Base-by-base conservation (phyloP, 2,329 filamentous ascomycete species). In the Didymella segeticola region DNA sequence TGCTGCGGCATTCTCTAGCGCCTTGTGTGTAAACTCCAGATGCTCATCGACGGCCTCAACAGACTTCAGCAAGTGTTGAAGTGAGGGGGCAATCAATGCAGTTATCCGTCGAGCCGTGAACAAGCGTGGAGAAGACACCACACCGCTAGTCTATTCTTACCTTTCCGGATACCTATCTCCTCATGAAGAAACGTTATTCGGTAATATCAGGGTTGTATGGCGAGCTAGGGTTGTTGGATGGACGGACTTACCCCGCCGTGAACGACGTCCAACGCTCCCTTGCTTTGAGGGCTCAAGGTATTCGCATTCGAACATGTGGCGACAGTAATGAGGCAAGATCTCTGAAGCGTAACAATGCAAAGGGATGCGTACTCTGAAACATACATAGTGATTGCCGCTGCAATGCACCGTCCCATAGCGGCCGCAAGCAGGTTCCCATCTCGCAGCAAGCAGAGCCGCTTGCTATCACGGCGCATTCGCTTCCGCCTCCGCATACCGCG, bases 61-160 rank as follows among this genome's bases (percentile, higher is more conserved):
- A 63, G 57, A 56, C 33, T 57, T 51, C 53, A 39, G 52, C 56
- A 54, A n/a, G n/a, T n/a, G 37, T 61, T 25, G 23, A 63, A 58
- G 55, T 64, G 66, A 67, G 47, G 64, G 62, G 64, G 52, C 43
- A 50, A 51, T 47, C 49, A 29, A 54, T 27, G 39, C 41, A 27
- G 34, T 48, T 39, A 58, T 51, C 68, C 67, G 63, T 62, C 66
- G 58, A 69, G 50, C 68, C 67, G 65, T 62, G 48, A 61, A 60
- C 54, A 61, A 54, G 58, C 47, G 60, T 49, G 15, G 45, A 48
- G 38, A 45, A 33, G 27, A 31, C 33, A 43, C 43, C 52, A 54
- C 70, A 74, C 71, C 70, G 71, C 71, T 68, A 57, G 65, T 72
- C 70, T 73, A 68, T 67, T 66, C 60, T 64, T 64, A 60, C 47